Evolutionary conservation across 352 stramenopile species (phyloP).

Genomic region (Globisporangium viniferum): DNA sequence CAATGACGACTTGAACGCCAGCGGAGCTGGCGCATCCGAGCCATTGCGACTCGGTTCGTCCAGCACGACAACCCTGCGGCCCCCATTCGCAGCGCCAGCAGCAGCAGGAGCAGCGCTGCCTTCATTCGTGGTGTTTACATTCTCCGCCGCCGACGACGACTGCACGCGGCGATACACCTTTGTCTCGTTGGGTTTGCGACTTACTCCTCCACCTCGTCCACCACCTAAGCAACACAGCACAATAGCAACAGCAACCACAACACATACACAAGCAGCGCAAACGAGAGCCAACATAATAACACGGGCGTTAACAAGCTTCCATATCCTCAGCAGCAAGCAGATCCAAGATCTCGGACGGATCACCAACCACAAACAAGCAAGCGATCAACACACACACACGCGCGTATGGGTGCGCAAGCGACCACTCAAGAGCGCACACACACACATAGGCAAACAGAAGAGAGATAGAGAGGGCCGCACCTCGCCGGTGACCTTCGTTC

Average conservation of each 20-base stretch:
- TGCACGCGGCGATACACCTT: constrained; percentile 16
- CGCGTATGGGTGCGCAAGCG: background rate
- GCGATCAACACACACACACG: background rate
- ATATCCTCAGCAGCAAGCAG: background rate
- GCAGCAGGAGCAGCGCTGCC: background rate
- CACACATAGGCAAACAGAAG: background rate
- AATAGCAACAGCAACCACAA: background rate
- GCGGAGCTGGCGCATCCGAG: constrained; percentile 15
- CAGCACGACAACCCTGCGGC: constrained; percentile 15
- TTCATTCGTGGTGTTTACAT: background rate
- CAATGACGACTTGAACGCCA: constrained; percentile 55
- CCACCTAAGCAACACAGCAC: constrained; percentile 4
- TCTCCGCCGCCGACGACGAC: background rate
- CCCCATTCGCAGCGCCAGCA: background rate
- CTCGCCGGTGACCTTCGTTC: constrained; percentile 24
- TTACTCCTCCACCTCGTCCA: constrained; percentile 16
- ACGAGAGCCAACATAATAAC: background rate
- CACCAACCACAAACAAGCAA: background rate
- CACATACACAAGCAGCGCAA: background rate
- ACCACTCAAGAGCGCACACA: background rate
- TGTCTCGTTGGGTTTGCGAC: background rate
- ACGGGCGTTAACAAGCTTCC: background rate
- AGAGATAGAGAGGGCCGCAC: constrained; percentile 11
- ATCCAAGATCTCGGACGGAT: background rate
- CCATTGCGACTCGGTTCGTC: constrained; percentile 1